phyloP scores from a whole-genome alignment of 169 alveolate genomes.

The Babesia divergens region DNA sequence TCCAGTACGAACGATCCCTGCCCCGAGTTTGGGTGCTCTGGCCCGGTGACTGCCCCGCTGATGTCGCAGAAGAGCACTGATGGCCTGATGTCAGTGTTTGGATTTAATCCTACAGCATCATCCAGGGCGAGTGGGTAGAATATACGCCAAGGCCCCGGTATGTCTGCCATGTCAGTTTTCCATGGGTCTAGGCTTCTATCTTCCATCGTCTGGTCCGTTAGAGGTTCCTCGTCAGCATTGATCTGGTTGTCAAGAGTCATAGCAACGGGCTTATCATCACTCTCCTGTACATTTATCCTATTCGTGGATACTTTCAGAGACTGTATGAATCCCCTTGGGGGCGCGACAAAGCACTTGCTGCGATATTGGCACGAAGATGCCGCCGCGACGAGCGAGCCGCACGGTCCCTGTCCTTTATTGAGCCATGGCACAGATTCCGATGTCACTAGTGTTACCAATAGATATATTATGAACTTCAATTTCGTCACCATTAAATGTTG shows the following conservation, averaged over 20 bases:
- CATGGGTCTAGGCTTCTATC: conserved; percentile 19
- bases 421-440: not conserved
- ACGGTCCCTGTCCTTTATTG: not conserved
- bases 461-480: not conserved
- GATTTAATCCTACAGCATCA: conserved; percentile 15
- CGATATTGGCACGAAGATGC: not conserved
- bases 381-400: not conserved
- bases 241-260: too few relatives aligned
- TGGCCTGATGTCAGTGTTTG: conserved; percentile 39
- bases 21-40: conserved; percentile 28
- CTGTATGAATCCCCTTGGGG: not conserved
- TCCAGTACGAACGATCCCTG: conserved; percentile 51
- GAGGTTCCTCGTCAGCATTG: not conserved
- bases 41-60: conserved; percentile 41
- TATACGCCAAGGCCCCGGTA: conserved; percentile 52
- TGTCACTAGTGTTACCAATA: not conserved
- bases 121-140: conserved; percentile 27
- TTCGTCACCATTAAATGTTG: not conserved
- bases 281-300: not conserved
- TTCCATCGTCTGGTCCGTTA: not conserved
- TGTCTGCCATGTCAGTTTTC: conserved; percentile 47
- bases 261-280: not conserved
- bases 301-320: not conserved
- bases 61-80: conserved; percentile 38
- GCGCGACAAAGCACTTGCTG: conserved; percentile 8